Percentiles rank a stretch among this genome's conserved stretches.
Evolutionary conservation across 2,329 filamentous ascomycete species (phyloP).

Genomic region (Thielaviopsis populi): DNA sequence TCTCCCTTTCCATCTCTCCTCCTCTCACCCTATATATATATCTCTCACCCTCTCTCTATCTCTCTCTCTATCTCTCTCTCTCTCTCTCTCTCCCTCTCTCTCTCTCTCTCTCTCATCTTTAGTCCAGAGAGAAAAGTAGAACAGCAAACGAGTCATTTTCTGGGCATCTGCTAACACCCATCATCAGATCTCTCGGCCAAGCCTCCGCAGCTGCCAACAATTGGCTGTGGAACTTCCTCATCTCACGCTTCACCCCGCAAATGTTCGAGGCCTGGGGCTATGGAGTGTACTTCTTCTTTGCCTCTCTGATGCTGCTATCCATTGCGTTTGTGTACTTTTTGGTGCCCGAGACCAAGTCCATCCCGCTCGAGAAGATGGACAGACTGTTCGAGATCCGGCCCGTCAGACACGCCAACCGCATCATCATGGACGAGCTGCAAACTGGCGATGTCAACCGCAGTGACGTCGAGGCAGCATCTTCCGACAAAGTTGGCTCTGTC

Average conservation of each 20-base stretch:
- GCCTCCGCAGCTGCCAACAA: slow-evolving; percentile 57
- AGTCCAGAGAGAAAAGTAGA: background rate
- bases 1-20: no score
- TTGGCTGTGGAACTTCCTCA: slow-evolving; percentile 59
- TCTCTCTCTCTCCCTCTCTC: slow-evolving; percentile 42
- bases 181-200: slow-evolving; percentile 14
- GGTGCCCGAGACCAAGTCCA: slow-evolving; percentile 50
- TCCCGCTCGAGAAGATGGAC: slow-evolving; percentile 52
- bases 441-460: slow-evolving; percentile 23
- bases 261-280: slow-evolving; percentile 46
- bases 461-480: slow-evolving; percentile 20
- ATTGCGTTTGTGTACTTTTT: slow-evolving; percentile 46
- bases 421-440: slow-evolving; percentile 31
- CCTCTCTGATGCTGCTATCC: slow-evolving; percentile 43
- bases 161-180: background rate
- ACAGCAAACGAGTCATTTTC: background rate
- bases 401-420: slow-evolving; percentile 29
- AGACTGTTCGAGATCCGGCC: slow-evolving; percentile 40
- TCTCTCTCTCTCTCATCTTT: slow-evolving; percentile 42
- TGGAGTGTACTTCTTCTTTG: slow-evolving; percentile 51
- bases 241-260: slow-evolving; percentile 50
- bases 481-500: slow-evolving; percentile 21
- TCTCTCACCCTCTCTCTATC: slow-evolving; percentile 42
- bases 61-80: slow-evolving; percentile 45
- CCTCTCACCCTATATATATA: no score